Base-by-base conservation (phyloP, 2,329 filamentous ascomycete genomes). In the Botrytis medusae region DNA sequence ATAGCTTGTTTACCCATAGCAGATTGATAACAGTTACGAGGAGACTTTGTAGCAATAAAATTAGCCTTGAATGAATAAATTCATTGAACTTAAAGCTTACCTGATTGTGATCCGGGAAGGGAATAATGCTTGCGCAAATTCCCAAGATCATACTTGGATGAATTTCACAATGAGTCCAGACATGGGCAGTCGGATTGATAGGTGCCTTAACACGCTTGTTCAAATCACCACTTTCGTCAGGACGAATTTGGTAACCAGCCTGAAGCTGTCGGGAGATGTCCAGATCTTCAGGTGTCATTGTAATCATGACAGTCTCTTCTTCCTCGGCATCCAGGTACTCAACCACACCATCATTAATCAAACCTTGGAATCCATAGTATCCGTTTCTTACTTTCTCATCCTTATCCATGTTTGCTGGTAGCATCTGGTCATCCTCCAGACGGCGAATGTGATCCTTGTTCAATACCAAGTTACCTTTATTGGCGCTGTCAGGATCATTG, bases 1-100 rank as follows among this genome's bases (percentile, higher is more conserved):
- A 99, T 99, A 75, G 96, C 96, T 88, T 99, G 96, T 85, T 99
- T 99, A 86, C 97, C 96, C 96, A 99, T 99, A 81, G 96, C 96
- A 79, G 95, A 98, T 84, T 98, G 95, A 83, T 98, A 99, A 6
- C 95, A 98, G 82, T 99, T 99, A 92, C 96, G 92, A 77, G 96
- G 96, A 76, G 95, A 98, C 89, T 97, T 68, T 46, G 62, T 62
- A 61, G 69, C 60, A 65, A 81, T 16, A 65, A 64, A 54, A 77
- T 86, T 80, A 86, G 81, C 75, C 78, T 69, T 61, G 59, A 76
- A 44, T 61, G 59, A 42, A 68, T 22, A 54, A 48, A 51, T 32
- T 62, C 74, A 69, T 42, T 37, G 62, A n/a, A 69, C 61, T 65
- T 64, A 59, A 73, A 37, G 80, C 86, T 79, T 86, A 91, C 89